Conservation (phyloP, 306 rosid genomes). For the Arachis stenosperma region DNA sequence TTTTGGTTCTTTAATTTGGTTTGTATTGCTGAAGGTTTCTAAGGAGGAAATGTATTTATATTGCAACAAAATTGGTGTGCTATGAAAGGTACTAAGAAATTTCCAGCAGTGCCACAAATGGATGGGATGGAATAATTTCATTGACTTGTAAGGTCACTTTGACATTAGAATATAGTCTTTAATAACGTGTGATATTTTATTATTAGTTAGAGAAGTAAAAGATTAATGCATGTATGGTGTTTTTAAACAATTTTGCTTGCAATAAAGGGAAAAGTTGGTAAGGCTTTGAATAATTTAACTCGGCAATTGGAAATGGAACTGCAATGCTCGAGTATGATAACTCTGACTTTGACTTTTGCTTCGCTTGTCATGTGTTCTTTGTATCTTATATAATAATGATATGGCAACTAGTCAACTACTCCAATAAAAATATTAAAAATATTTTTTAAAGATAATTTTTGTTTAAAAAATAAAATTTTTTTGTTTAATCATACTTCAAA, state of each 20-base stretch:
- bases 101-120: not conserved
- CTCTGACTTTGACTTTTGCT: slow-evolving; percentile 34
- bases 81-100: not conserved
- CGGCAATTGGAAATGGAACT: not conserved
- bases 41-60: slow-evolving; percentile 29
- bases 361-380: not conserved
- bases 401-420: no score
- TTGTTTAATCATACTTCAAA: no score
- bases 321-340: slow-evolving; percentile 9
- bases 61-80: slow-evolving; percentile 3
- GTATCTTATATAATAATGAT: not conserved
- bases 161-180: not conserved
- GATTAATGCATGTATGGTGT: not conserved
- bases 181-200: not conserved
- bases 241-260: slow-evolving; percentile 20
- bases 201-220: not conserved
- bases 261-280: not conserved
- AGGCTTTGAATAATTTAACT: slow-evolving; percentile 31
- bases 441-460: no score
- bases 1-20: not conserved
- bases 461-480: no score
- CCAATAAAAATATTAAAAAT: no score
- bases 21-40: not conserved
- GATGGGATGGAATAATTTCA: not conserved
- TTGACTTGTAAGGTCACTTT: not conserved